Base-by-base conservation (phyloP, 148 eudicot species). In the Chenopodium quinoa region DNA sequence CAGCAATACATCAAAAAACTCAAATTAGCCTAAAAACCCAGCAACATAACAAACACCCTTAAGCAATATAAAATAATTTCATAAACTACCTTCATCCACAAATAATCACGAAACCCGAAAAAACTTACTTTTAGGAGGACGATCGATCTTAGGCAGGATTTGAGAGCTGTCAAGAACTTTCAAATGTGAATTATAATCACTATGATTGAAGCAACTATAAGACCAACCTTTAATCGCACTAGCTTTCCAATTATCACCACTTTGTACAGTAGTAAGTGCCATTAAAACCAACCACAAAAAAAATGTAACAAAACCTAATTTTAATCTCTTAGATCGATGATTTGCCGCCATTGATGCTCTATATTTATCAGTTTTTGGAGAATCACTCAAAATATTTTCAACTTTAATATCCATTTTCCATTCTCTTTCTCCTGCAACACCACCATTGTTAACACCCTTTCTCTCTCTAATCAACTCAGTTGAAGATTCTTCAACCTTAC, bases 71-170 rank as follows among this genome's bases (percentile, higher is more conserved):
- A 64, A 14, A 17, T 56, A 58, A 72, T 23, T 4, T 3, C 40
- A 17, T 34, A 14, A 44, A 32, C 5, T 20, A 4, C 11, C 64
- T 37, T 7, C 70, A 22, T 9, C 7, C 44, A 9, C 60, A 16
- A 16, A 54, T 54, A 54, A 54, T 54, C 60, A 11, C 54, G 2
- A 10, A 12, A 32, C 0, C 9, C 20, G 48, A 69, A 32, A 50
- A 66, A 52, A 85, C 89, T 89, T 83, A 91, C 94, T 89, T 84
- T 91, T 91, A 4, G 92, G 90, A 4, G 91, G 92, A 50, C 67
- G 86, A 84, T 60, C 52, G 76, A 86, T 47, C 50, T 76, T 85
- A 31, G 73, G 73, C 40, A 76, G 69, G 76, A 63, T 4, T 82
- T 64, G 29, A 76, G 81, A 37, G n/a, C 81, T 50, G 44, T 84